Evolutionary conservation across 2,329 filamentous ascomycete species (phyloP), one percentile per base, ranked within the genome.

Genomic region (Pseudogymnoascus sp.): DNA sequence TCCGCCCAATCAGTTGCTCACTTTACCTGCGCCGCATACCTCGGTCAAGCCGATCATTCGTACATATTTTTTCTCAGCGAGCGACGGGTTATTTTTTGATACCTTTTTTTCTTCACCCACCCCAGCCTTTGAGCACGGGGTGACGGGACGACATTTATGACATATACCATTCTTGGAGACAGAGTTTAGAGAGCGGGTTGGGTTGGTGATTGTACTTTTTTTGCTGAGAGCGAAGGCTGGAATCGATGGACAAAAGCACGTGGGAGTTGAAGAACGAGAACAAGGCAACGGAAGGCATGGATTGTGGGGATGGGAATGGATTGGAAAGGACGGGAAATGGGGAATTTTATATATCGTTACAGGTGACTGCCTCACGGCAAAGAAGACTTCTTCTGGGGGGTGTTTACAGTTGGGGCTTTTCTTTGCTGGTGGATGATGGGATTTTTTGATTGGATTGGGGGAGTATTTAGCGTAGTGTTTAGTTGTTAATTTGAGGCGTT

Each of bases 341-440:
- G 35, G n/a, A 33, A 38, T 25, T 36, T 37, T 39, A 36, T 22
- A 58, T 58, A 39, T 58, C 33, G 57, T 28, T 58, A 39, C 22
- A 30, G 57, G 33, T 20, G 36, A 58, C 33, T 58, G 57, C 57
- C 57, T 58, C 57, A 38, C 57, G 57, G 57, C 57, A 58, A 39
- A 58, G 57, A 58, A 58, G 36, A 58, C 57, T 58, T 54, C 47
- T 54, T 54, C 47, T 54, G 47, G 47, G 47, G 47, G 47, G 47
- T 50, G 47, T 33, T 54, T 54, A 54, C 47, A 54, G 47, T 54
- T 54, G 47, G 47, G 47, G 47, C 47, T 54, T 54, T 54, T 54
- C 47, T 54, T 54, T 54, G 47, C 47, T 54, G 47, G 47, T 54
- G 47, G 47, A 54, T 54, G 47, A 54, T 54, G 47, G 47, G 47